Conservation (phyloP, 495 filamentous ascomycete genomes). For the Aspergillus saccharolyticus region DNA sequence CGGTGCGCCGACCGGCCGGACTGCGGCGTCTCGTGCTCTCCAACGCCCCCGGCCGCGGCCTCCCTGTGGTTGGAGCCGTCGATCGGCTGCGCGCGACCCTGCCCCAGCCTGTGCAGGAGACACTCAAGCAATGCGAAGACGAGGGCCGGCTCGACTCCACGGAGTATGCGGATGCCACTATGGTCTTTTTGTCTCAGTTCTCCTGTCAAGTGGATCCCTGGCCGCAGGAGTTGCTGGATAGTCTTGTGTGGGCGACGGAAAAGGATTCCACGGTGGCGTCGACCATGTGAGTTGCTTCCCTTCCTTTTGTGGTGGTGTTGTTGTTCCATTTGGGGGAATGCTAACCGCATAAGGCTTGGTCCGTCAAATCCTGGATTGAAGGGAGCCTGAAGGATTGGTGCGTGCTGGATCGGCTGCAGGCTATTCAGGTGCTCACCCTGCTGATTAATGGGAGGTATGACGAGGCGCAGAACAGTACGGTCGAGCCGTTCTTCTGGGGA, state of each 20-base stretch:
- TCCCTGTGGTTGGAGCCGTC: constrained; percentile 21
- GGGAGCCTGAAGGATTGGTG: constrained; percentile 44
- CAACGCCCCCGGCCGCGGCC: constrained; percentile 33
- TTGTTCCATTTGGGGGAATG: no score
- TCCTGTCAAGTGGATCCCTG: constrained; percentile 34
- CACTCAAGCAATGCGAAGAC: constrained; percentile 32
- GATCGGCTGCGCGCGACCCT: constrained; percentile 28
- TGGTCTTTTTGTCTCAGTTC: constrained; percentile 38
- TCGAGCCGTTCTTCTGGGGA: constrained; percentile 40
- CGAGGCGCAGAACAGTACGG: constrained; percentile 39
- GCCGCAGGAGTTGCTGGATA: constrained; percentile 25
- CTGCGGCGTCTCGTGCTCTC: constrained; percentile 39
- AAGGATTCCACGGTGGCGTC: constrained; percentile 1
- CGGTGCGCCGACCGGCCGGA: constrained; percentile 29
- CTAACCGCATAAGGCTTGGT: constrained; percentile 39
- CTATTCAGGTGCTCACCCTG: constrained; percentile 38
- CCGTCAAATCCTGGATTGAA: constrained; percentile 44
- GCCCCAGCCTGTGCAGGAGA: constrained; percentile 38
- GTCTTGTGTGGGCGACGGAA: background rate
- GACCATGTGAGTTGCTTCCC: background rate
- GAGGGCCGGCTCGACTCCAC: constrained; percentile 32
- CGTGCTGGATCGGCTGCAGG: constrained; percentile 21
- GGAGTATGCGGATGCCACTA: constrained; percentile 41
- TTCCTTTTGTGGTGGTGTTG: no score
- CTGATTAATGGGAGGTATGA: constrained; percentile 49